Percentiles rank a stretch among this genome's conserved stretches.
These are phyloP conservation scores for Xylaria sp. DNA, from an alignment of 2,329 filamentous ascomycete genomes.

Conservation along the genomic window DNA sequence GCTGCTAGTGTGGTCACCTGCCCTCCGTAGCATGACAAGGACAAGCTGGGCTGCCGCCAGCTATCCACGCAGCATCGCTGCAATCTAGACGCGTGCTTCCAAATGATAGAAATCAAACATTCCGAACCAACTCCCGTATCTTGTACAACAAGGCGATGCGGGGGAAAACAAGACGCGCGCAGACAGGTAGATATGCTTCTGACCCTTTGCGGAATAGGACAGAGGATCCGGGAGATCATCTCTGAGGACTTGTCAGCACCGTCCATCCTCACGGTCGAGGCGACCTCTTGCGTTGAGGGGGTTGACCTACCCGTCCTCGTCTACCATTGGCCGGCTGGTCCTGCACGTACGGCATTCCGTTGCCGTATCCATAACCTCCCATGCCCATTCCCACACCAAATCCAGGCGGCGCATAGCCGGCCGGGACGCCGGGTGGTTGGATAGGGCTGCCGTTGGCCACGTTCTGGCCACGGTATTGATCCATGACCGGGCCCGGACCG, in stretches of 20 bases:
- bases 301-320: constrained; percentile 60
- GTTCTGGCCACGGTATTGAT: constrained; percentile 59
- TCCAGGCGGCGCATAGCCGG: constrained; percentile 38
- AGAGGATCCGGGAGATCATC: constrained; percentile 30
- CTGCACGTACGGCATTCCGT: constrained; percentile 55
- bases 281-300: constrained; percentile 39
- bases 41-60: constrained; percentile 20
- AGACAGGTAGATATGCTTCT: constrained; percentile 12
- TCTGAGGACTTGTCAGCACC: constrained; percentile 36
- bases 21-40: constrained; percentile 28
- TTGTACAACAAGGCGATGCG: constrained; percentile 24
- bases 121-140: constrained; percentile 30
- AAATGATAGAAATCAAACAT: constrained; percentile 29
- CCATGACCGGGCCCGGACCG: constrained; percentile 50
- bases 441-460: constrained; percentile 56
- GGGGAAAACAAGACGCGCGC: constrained; percentile 14
- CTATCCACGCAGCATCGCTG: constrained; percentile 13
- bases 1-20: constrained; percentile 32
- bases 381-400: constrained; percentile 38
- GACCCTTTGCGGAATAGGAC: constrained; percentile 17
- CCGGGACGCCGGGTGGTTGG: constrained; percentile 44
- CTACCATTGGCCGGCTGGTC: constrained; percentile 60
- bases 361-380: constrained; percentile 45
- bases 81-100: constrained; percentile 10
- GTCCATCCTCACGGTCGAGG: constrained; percentile 32